phyloP scores from a whole-genome alignment of 257 asterid genomes.

The Fraxinus anomala region DNA sequence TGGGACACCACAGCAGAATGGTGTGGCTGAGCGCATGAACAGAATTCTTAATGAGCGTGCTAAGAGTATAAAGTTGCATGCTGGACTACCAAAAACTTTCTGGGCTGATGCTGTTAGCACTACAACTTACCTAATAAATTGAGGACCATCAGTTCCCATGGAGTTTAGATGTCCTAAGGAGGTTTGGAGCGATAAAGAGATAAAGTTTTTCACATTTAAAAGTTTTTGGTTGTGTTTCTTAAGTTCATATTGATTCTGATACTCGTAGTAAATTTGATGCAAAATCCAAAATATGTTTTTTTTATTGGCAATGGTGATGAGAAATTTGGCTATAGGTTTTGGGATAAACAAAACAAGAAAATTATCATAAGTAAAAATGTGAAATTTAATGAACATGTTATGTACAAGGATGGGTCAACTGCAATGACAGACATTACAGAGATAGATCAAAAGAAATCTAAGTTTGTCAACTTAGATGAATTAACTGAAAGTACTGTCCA shows the following conservation, averaged over 20 bases:
- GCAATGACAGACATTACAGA: no score
- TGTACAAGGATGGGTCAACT: no score
- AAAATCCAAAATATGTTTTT: no score
- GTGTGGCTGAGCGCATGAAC: not conserved
- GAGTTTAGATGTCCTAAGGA: not conserved
- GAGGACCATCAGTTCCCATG: not conserved
- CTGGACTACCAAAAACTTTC: not conserved
- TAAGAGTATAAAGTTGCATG: not conserved
- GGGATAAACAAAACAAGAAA: no score
- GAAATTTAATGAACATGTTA: no score
- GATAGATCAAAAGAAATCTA: not conserved
- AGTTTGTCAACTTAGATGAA: not conserved
- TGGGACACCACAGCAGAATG: not conserved
- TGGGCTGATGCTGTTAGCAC: not conserved
- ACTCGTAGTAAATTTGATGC: not conserved
- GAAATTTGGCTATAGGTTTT: no score
- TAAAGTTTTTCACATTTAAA: not conserved
- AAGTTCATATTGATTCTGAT: not conserved
- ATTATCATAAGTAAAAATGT: no score
- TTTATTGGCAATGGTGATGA: no score
- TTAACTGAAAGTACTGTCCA: not conserved
- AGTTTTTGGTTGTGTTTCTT: not conserved
- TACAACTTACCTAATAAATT: not conserved
- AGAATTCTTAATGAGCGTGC: not conserved
- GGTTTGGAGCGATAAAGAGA: not conserved